A percentile compares a stretch with the other conserved stretches of the same genome.
Evolutionary conservation across 176 grass and related monocot genomes (phyloP).

Genomic region (Ananas comosus): DNA sequence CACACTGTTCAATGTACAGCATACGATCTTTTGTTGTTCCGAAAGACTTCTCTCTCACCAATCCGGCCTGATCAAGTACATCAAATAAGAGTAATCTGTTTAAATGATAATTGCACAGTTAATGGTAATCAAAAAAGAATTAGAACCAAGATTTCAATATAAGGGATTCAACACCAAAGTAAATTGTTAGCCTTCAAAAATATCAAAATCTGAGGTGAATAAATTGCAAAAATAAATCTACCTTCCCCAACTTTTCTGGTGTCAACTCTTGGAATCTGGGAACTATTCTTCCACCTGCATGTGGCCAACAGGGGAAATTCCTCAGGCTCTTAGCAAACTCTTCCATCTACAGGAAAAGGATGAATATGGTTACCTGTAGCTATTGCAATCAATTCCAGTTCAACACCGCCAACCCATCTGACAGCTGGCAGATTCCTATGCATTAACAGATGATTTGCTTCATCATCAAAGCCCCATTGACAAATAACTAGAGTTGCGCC

Average conservation of each 20-base stretch:
- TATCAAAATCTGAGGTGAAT: background rate
- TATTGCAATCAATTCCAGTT: conserved; percentile 96
- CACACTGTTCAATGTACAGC: conserved; percentile 86
- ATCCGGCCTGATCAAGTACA: conserved; percentile 55
- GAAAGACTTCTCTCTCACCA: conserved; percentile 82
- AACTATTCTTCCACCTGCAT: conserved; percentile 85
- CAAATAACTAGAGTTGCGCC: conserved; percentile 96
- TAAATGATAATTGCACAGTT: background rate
- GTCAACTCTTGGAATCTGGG: conserved; percentile 87
- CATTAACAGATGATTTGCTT: conserved; percentile 95
- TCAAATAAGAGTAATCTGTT: background rate
- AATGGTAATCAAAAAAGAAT: background rate
- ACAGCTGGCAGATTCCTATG: conserved; percentile 88
- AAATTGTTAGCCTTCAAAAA: background rate
- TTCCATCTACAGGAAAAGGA: conserved; percentile 1
- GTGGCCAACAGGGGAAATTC: background rate
- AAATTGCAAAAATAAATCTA: conserved; percentile 22
- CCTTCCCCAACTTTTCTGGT: conserved; percentile 86
- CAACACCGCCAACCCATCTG: conserved; percentile 99
- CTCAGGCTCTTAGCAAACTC: background rate
- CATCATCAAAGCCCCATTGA: conserved; percentile 99
- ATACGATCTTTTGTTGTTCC: conserved; percentile 81
- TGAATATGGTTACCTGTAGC: conserved; percentile 59
- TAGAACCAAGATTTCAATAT: too few relatives aligned
- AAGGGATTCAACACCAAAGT: background rate